phyloP scores from a whole-genome alignment of 2,329 filamentous ascomycete genomes.

The Ambrosiella beaveri region DNA sequence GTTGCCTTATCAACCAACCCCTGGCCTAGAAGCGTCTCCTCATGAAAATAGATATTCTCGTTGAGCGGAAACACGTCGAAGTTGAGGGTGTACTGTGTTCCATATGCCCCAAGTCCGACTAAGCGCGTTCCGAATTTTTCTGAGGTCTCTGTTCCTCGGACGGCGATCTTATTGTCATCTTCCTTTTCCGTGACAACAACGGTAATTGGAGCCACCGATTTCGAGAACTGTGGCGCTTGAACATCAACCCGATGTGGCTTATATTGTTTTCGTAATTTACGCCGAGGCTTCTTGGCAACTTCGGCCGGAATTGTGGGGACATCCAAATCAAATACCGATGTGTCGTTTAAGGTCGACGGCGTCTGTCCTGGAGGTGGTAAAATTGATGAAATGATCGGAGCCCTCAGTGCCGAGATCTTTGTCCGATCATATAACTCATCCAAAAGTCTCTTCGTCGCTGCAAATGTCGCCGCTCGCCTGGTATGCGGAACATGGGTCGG shows the following conservation, averaged over 20 bases:
- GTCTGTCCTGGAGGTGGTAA: background rate
- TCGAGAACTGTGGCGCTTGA: slow-evolving; percentile 33
- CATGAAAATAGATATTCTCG: slow-evolving; percentile 39
- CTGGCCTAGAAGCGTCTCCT: slow-evolving; percentile 39
- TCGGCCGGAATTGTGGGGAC: background rate
- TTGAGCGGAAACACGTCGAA: slow-evolving; percentile 46
- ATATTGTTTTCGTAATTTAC: slow-evolving; percentile 26
- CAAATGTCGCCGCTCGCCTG: slow-evolving; percentile 23
- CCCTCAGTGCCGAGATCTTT: slow-evolving; percentile 17
- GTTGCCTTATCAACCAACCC: slow-evolving; percentile 29
- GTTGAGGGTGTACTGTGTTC: slow-evolving; percentile 42
- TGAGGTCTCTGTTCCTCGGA: too few relatives aligned
- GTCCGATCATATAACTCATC: slow-evolving; percentile 35
- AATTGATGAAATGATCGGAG: slow-evolving; percentile 8
- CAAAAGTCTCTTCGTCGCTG: slow-evolving; percentile 33
- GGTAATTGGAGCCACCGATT: slow-evolving; percentile 34
- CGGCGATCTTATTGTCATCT: background rate
- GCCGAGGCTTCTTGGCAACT: slow-evolving; percentile 13
- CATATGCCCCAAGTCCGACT: slow-evolving; percentile 40
- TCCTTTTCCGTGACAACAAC: slow-evolving; percentile 5
- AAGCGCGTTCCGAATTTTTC: slow-evolving; percentile 20
- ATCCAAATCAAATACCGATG: background rate
- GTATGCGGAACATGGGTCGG: background rate
- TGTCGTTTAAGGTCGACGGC: background rate
- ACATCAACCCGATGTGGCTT: slow-evolving; percentile 30